Evolutionary conservation across 148 eudicot genomes (phyloP).

Genomic region (Pharnaceum exiguum): DNA sequence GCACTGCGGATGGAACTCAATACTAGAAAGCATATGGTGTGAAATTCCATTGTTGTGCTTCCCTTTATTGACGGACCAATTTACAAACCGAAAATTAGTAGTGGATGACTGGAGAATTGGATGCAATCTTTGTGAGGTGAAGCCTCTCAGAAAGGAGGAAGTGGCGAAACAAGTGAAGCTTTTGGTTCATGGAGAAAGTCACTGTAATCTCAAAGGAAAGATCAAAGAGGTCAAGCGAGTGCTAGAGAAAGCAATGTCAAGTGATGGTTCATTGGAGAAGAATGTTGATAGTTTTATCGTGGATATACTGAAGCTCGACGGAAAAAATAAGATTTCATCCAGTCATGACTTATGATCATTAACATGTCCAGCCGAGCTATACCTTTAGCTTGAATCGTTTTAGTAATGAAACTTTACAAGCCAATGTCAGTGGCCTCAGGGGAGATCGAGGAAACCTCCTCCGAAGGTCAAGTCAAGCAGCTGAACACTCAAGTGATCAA

Average conservation of each 20-base stretch:
- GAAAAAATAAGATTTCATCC: neutral
- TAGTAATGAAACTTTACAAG: too few species aligned
- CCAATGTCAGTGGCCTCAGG: too few species aligned
- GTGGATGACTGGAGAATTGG: slow-evolving; percentile 32
- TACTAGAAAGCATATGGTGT: slow-evolving; percentile 17
- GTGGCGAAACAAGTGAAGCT: slow-evolving; percentile 5
- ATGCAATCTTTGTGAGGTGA: slow-evolving; percentile 15
- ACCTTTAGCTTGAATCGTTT: slow-evolving; percentile 15
- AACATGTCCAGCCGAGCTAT: neutral
- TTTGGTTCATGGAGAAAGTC: neutral
- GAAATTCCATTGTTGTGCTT: slow-evolving; percentile 23
- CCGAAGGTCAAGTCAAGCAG: too few species aligned
- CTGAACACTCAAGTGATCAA: too few species aligned
- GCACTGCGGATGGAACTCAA: slow-evolving; percentile 34
- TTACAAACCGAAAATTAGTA: slow-evolving; percentile 21
- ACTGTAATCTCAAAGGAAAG: slow-evolving; percentile 6
- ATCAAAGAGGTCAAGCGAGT: slow-evolving; percentile 10
- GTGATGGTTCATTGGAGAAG: slow-evolving; percentile 13
- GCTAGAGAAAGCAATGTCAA: slow-evolving; percentile 3
- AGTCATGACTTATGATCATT: neutral
- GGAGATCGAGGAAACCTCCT: too few species aligned
- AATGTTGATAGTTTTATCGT: slow-evolving; percentile 19
- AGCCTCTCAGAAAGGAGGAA: slow-evolving; percentile 12
- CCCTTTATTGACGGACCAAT: slow-evolving; percentile 27
- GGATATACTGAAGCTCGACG: neutral